Percentiles rank a stretch among this genome's conserved stretches.
Evolutionary conservation across 257 asterid species (phyloP).

Genomic region (Nemophila menziesii): DNA sequence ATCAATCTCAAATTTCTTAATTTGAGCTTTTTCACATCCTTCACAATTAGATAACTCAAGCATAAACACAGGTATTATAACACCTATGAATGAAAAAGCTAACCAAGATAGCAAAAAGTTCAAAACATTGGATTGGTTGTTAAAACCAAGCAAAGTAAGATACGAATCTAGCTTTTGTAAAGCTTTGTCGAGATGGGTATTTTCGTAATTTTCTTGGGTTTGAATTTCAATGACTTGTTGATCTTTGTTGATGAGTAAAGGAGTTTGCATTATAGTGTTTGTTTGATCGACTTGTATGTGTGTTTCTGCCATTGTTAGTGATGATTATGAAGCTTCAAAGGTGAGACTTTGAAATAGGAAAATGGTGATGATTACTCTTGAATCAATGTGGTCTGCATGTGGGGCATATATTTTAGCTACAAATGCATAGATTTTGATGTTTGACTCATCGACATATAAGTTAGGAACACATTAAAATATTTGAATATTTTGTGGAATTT

Average conservation of each 20-base stretch:
- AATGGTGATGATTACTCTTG: background rate
- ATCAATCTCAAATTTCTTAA: conserved; percentile 58
- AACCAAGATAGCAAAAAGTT: conserved; percentile 41
- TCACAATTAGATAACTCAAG: conserved; percentile 48
- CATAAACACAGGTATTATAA: conserved; percentile 39
- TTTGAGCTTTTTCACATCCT: conserved; percentile 64
- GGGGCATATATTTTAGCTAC: no score
- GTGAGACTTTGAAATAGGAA: background rate
- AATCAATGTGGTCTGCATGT: no score
- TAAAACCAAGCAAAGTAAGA: conserved; percentile 45
- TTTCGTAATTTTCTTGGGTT: conserved; percentile 23
- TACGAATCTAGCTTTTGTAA: conserved; percentile 37
- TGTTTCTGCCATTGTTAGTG: conserved; percentile 33
- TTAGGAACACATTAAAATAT: background rate
- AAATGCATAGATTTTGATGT: background rate
- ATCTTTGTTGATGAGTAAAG: conserved; percentile 27
- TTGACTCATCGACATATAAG: background rate
- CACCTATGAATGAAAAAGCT: conserved; percentile 40
- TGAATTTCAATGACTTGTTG: conserved; percentile 18
- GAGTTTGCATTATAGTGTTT: conserved; percentile 9
- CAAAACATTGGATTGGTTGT: conserved; percentile 39
- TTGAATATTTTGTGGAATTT: background rate
- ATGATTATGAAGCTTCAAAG: background rate
- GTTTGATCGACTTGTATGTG: conserved; percentile 22
- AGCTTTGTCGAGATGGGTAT: conserved; percentile 39